Percentiles rank a stretch among this genome's conserved stretches.
phyloP scores from a whole-genome alignment of 2,329 filamentous ascomycete species.

The Monosporascus sp. region DNA sequence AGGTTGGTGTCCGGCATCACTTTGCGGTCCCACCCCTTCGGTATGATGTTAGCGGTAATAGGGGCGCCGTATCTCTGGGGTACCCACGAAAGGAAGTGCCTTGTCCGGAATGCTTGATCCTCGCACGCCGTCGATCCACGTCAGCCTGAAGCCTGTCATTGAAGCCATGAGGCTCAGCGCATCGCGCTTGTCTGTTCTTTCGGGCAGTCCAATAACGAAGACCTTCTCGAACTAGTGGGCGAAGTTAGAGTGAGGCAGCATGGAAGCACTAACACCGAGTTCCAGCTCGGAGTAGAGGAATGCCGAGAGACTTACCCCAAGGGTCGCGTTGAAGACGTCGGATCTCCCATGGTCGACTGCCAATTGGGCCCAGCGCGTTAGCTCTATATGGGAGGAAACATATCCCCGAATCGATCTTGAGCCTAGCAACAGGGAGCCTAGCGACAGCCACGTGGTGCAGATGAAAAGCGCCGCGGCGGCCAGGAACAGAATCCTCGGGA shows the following conservation, averaged over 20 bases:
- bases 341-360: conserved; percentile 5
- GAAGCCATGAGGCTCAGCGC: conserved; percentile 36
- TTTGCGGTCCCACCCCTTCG: conserved; percentile 19
- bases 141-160: conserved; percentile 35
- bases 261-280: not conserved
- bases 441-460: conserved; percentile 3
- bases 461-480: conserved; percentile 1
- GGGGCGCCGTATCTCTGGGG: not conserved
- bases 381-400: conserved; percentile 2
- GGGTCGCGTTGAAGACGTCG: conserved; percentile 12
- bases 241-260: not conserved
- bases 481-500: conserved; percentile 1
- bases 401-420: conserved; percentile 5
- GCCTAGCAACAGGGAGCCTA: conserved; percentile 5
- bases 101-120: conserved; percentile 35
- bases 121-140: conserved; percentile 37
- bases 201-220: conserved; percentile 39
- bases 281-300: not conserved
- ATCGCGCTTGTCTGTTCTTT: conserved; percentile 43
- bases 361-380: conserved; percentile 2
- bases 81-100: conserved; percentile 29
- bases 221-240: conserved; percentile 34
- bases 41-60: conserved; percentile 2
- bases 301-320: conserved; percentile 8
- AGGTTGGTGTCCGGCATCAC: conserved; percentile 26